phyloP scores from a whole-genome alignment of 768 basidiomycete genomes.

The Pisolithus orientalis region DNA sequence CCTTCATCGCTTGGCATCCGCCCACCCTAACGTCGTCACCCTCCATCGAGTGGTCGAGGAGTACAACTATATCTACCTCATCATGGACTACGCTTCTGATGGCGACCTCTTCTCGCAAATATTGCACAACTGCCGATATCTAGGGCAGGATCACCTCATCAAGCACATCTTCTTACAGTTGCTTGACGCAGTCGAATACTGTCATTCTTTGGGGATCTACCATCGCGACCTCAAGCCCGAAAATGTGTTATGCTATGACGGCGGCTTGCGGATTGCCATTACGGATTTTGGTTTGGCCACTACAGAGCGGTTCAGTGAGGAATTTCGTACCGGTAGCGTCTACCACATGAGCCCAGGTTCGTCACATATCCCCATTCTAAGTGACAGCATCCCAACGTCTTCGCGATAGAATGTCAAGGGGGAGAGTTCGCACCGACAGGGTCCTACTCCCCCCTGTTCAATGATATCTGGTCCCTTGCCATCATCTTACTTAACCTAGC shows the following conservation, averaged over 20 bases:
- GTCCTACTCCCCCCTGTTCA: slow-evolving; percentile 78
- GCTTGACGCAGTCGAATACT: slow-evolving; percentile 88
- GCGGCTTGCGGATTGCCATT: slow-evolving; percentile 72
- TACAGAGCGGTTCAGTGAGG: slow-evolving; percentile 74
- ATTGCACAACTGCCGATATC: slow-evolving; percentile 63
- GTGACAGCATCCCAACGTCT: slow-evolving; percentile 15
- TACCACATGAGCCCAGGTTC: slow-evolving; percentile 96
- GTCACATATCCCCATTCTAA: slow-evolving; percentile 16
- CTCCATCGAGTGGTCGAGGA: slow-evolving; percentile 88
- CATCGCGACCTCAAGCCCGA: slow-evolving; percentile 98
- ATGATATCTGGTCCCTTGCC: slow-evolving; percentile 96
- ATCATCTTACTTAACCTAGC: slow-evolving; percentile 95
- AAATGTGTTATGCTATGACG: slow-evolving; percentile 82
- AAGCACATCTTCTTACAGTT: slow-evolving; percentile 89
- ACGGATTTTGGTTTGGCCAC: slow-evolving; percentile 97
- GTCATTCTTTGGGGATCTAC: slow-evolving; percentile 87
- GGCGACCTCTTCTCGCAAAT: slow-evolving; percentile 94
- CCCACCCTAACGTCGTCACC: slow-evolving; percentile 78
- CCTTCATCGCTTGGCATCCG: slow-evolving; percentile 69
- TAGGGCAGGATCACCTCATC: slow-evolving; percentile 81
- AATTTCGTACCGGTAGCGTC: slow-evolving; percentile 95
- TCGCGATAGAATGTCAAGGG: slow-evolving; percentile 72
- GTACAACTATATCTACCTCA: slow-evolving; percentile 72
- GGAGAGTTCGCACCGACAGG: slow-evolving; percentile 56
- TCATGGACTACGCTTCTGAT: slow-evolving; percentile 90